Percentiles rank a stretch among this genome's conserved stretches.
Evolutionary conservation across 768 basidiomycete species (phyloP).

Genomic region (Favolaschia claudopus): DNA sequence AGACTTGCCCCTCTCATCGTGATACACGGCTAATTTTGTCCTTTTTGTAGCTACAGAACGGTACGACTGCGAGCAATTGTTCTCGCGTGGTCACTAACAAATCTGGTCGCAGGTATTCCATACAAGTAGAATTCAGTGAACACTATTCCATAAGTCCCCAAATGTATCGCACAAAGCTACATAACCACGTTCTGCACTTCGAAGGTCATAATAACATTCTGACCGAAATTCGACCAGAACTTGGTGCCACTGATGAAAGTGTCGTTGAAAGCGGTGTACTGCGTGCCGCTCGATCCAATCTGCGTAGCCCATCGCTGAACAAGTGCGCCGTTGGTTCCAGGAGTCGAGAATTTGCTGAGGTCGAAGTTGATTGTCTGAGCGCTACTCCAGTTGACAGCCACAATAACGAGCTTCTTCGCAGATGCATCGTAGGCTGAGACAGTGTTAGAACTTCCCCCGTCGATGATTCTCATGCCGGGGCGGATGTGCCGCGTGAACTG

Average conservation of each 20-base stretch:
- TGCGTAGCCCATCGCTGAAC: constrained; percentile 27
- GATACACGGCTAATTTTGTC: neutral
- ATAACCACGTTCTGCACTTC: constrained; percentile 16
- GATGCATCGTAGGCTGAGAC: constrained; percentile 22
- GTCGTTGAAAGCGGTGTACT: constrained; percentile 25
- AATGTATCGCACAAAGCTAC: neutral
- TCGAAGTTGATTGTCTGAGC: constrained; percentile 21
- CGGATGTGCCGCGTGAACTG: constrained; percentile 29
- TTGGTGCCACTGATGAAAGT: constrained; percentile 24
- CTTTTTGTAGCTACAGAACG: constrained; percentile 46
- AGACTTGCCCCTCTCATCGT: neutral
- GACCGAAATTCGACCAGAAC: constrained; percentile 19
- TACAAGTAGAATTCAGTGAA: constrained; percentile 39
- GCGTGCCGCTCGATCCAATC: constrained; percentile 24
- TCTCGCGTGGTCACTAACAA: neutral
- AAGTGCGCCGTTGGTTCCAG: constrained; percentile 16
- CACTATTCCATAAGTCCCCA: neutral
- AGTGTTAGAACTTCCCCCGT: constrained; percentile 10
- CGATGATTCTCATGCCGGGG: constrained; percentile 21
- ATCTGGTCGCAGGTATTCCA: constrained; percentile 36
- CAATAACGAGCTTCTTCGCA: constrained; percentile 22
- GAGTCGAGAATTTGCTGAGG: constrained; percentile 19
- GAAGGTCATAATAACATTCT: constrained; percentile 27
- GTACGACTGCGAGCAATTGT: constrained; percentile 30
- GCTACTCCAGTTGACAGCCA: constrained; percentile 17